Evolutionary conservation across 176 grass and related monocot species (phyloP).

Genomic region (Bromus sterilis): DNA sequence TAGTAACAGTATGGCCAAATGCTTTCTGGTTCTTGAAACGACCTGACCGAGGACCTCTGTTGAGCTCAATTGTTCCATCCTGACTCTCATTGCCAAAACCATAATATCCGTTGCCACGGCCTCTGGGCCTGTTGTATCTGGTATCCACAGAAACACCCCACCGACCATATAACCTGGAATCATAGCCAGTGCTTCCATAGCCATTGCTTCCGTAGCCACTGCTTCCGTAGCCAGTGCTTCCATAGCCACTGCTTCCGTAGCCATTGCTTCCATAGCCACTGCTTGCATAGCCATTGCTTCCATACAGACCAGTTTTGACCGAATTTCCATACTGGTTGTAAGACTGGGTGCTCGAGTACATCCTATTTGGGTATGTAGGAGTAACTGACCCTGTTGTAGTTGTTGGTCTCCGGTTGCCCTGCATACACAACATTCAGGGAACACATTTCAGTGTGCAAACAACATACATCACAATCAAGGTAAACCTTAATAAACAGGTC

Average conservation of each 20-base stretch:
- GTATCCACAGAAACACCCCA: slow-evolving; percentile 52
- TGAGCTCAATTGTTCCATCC: slow-evolving; percentile 78
- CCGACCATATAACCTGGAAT: slow-evolving; percentile 61
- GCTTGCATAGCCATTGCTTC: too few relatives aligned
- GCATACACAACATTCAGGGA: slow-evolving; percentile 10
- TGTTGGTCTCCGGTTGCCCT: slow-evolving; percentile 40
- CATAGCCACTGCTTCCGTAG: slow-evolving; percentile 27
- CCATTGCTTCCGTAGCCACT: slow-evolving; percentile 28
- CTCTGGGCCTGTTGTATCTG: slow-evolving; percentile 78
- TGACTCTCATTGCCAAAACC: slow-evolving; percentile 70
- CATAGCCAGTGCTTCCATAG: slow-evolving; percentile 53
- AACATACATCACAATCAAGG: background rate
- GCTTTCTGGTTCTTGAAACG: slow-evolving; percentile 74
- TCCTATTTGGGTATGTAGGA: slow-evolving; percentile 56
- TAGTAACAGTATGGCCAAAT: slow-evolving; percentile 52
- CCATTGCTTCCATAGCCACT: slow-evolving; percentile 29
- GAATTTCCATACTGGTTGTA: slow-evolving; percentile 63
- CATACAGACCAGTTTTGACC: slow-evolving; percentile 38
- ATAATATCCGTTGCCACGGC: slow-evolving; percentile 50
- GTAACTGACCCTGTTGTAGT: slow-evolving; percentile 45
- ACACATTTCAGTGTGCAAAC: background rate
- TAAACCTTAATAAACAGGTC: background rate
- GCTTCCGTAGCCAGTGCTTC: slow-evolving; percentile 37
- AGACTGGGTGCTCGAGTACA: slow-evolving; percentile 56
- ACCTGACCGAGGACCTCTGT: slow-evolving; percentile 81